Conservation (phyloP, 1,139 yeast genomes). For the Zhuliangozyma parablackwelliae region DNA sequence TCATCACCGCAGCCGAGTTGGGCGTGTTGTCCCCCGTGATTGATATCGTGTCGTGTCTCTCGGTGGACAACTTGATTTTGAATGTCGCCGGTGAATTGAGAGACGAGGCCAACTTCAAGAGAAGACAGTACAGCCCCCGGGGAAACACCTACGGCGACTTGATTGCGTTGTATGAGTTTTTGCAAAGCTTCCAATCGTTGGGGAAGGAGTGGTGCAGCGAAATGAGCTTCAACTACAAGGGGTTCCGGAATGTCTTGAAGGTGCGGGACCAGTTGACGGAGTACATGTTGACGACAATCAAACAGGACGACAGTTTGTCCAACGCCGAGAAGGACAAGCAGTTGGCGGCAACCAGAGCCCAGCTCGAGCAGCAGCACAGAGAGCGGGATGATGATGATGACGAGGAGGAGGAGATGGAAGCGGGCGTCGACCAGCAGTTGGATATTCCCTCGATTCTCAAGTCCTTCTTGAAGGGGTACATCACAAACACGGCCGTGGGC, state of each 20-base stretch:
- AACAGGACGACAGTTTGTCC: conserved; percentile 32
- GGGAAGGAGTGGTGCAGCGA: conserved; percentile 80
- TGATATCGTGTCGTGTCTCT: conserved; percentile 87
- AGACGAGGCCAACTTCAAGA: conserved; percentile 67
- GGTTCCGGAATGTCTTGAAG: conserved; percentile 70
- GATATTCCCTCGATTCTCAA: conserved; percentile 64
- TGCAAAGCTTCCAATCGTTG: conserved; percentile 54
- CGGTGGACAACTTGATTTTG: conserved; percentile 81
- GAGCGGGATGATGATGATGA: conserved; percentile 18
- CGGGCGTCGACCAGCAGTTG: conserved; percentile 18
- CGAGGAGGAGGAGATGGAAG: conserved; percentile 20
- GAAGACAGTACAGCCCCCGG: conserved; percentile 61
- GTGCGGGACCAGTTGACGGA: conserved; percentile 72
- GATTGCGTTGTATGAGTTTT: conserved; percentile 74
- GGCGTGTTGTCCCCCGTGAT: conserved; percentile 64
- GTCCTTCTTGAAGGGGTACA: conserved; percentile 76
- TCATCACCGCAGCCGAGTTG: conserved; percentile 60
- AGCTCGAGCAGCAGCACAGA: conserved; percentile 12
- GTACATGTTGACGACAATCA: conserved; percentile 55
- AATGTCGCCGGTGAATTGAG: conserved; percentile 69
- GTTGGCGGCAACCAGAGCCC: conserved; percentile 22
- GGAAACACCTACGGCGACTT: conserved; percentile 80
- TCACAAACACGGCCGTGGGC: conserved; percentile 86
- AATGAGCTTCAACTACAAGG: conserved; percentile 69
- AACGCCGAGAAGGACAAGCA: conserved; percentile 24